Evolutionary conservation across 768 basidiomycete species (phyloP).

Genomic region (Gautieria morchelliformis): DNA sequence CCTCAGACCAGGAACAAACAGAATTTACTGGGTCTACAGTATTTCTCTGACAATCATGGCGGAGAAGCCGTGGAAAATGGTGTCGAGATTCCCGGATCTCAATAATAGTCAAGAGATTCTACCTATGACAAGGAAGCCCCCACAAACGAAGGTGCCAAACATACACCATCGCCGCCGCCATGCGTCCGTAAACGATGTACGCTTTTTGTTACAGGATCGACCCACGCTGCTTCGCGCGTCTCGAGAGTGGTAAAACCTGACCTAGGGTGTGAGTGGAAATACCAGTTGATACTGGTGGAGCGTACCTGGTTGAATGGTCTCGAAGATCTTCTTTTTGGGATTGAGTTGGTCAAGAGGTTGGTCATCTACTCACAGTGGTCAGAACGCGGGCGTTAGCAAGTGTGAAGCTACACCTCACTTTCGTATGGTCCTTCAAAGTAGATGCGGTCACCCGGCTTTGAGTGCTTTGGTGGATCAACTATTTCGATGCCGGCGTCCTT

Average conservation of each 20-base stretch:
- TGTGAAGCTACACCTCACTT: slow-evolving; percentile 35
- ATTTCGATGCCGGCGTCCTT: slow-evolving; percentile 88
- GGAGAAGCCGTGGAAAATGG: too few relatives aligned
- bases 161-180: slow-evolving; percentile 46
- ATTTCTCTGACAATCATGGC: too few relatives aligned
- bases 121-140: slow-evolving; percentile 86
- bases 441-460: slow-evolving; percentile 85
- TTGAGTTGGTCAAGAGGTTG: slow-evolving; percentile 78
- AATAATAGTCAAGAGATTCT: neutral
- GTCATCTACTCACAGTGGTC: slow-evolving; percentile 29
- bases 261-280: neutral
- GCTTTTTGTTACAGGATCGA: slow-evolving; percentile 70
- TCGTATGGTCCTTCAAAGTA: slow-evolving; percentile 92
- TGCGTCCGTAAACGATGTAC: slow-evolving; percentile 83
- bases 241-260: slow-evolving; percentile 85
- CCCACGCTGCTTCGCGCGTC: slow-evolving; percentile 83
- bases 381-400: neutral
- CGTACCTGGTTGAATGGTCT: slow-evolving; percentile 84
- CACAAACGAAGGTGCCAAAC: slow-evolving; percentile 67
- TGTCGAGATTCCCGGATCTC: too few relatives aligned
- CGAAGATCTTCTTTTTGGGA: slow-evolving; percentile 99
- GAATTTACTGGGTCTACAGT: too few relatives aligned
- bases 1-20: too few relatives aligned
- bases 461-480: slow-evolving; percentile 75
- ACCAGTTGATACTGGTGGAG: slow-evolving; percentile 1